These are phyloP conservation scores for Vitis labrusca DNA, from an alignment of 164 flowering plant species.

Conservation along the genomic window DNA sequence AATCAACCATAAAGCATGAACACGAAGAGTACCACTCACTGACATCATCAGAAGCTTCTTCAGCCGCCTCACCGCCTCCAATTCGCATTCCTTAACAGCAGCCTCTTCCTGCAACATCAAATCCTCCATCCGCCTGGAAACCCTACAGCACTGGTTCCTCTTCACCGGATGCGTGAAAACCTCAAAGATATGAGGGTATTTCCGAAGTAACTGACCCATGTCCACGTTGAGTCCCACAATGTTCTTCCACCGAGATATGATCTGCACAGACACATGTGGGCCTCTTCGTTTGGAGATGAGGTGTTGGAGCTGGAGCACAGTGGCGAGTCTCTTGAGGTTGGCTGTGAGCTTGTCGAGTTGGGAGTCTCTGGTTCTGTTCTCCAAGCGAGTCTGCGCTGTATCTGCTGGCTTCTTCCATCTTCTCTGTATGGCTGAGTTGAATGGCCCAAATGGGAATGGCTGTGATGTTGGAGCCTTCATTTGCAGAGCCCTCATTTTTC, in stretches of 20 bases:
- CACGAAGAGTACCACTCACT: constrained; percentile 48
- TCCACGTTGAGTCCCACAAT: constrained; percentile 52
- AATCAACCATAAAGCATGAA: constrained; percentile 72
- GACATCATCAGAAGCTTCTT: constrained; percentile 83
- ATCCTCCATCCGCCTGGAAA: constrained; percentile 36
- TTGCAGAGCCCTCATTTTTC: no score
- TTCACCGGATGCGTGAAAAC: constrained; percentile 60
- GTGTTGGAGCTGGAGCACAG: constrained; percentile 21
- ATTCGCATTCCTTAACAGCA: constrained; percentile 40
- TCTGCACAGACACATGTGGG: constrained; percentile 61
- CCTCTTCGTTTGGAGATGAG: constrained; percentile 52
- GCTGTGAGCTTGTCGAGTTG: constrained; percentile 57
- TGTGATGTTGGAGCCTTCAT: no score
- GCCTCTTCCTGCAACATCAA: constrained; percentile 56
- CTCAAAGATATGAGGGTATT: constrained; percentile 78
- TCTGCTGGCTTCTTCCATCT: constrained; percentile 69
- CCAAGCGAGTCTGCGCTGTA: constrained; percentile 75
- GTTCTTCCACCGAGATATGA: constrained; percentile 71
- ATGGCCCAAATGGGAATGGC: constrained; percentile 49
- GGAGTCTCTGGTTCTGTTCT: constrained; percentile 68
- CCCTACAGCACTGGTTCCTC: constrained; percentile 60
- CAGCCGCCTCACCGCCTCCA: constrained; percentile 39
- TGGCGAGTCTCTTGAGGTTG: constrained; percentile 28
- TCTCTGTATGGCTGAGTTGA: constrained; percentile 46
- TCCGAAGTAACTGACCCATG: constrained; percentile 49